Base-by-base conservation (phyloP, 306 rosid species). In the Benincasa hispida region DNA sequence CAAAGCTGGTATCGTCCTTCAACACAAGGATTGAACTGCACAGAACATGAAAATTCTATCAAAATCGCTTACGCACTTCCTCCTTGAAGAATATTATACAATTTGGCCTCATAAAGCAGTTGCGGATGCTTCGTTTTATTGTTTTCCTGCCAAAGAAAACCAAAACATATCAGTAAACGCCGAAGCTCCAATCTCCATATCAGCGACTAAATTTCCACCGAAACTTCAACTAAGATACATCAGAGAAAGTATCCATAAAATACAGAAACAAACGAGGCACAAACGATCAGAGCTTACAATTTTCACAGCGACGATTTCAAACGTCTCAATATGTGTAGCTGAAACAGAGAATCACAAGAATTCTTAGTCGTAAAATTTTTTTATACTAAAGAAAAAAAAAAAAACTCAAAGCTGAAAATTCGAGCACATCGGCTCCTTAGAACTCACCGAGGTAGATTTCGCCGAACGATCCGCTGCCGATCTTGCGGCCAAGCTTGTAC, bases 401-500 rank as follows among this genome's bases (percentile, higher is more conserved):
- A 30, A 32, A 58, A 78, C 87, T 51, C 78, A 76, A 81, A 67
- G 10, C 25, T 41, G 37, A 34, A 80, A 80, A 69, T 25, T 24
- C 72, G 32, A 47, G 5, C 42, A 50, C 67, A 58, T 47, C 61
- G 8, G 21, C 24, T 37, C 24, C 48, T 27, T 18, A 58, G n/a
- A 61, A 47, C 81, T 67, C 47, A 93, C 98, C 98, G 39, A 93
- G 96, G 61, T 80, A 93, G 81, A 93, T 93, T 88, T 93, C 97
- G 5, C 98, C 98, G 79, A 93, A 93, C 76, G 98, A 93, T 82
- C 97, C 98, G 83, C 98, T 91, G 60, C 98, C 98, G 92, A 93
- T 93, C 93, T 93, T 93, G 77, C 97, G 92, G 74, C 98, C 97
- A 39, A 91, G 91, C 87, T 89, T 93, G 87, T 83, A 93, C 87